Evolutionary conservation across 306 rosid genomes (phyloP), one percentile per base, ranked within the genome.

Genomic region (Acacia acuminata): DNA sequence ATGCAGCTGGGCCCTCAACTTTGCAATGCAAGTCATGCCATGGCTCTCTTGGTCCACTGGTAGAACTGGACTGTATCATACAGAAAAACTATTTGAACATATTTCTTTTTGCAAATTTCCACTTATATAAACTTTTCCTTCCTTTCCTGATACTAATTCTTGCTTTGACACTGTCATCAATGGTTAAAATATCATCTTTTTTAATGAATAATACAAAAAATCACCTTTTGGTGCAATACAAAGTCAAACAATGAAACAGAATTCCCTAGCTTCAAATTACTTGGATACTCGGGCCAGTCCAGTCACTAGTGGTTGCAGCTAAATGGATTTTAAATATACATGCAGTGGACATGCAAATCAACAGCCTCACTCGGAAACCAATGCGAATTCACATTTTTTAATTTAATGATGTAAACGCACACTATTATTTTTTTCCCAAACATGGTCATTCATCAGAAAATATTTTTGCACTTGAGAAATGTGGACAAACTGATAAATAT

Each of bases 1-100:
- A 92, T 63, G 97, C 97, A 73, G 97, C 97, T n/a, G 94, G 97
- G 67, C 97, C 97, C 80, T 92, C 97, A 43, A 92, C 60, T 82
- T 90, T 92, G 83, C 97, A 90, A 71, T 87, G 90, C n/a, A 87
- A 76, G 75, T 87, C 90, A 79, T 87, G 90, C 90, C 90, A 87
- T 40, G 97, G 93, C 32, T 92, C 83, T 82, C 97, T 92, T 79
- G 93, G 97, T 42, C 88, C 94, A 30, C 15, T 5, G 1, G 83
- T 43, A 70, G 13, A 40, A 71, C 16, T 82, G 10, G 83, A 11
- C 92, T 90, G 87, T 70, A 79, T 48, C 85, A 83, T 63, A 73
- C 45, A 68, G 13, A 61, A 63, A 63, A 22, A 16, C 60, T 69
- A 76, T 78, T 82, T 76, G 76, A 66, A 69, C n/a, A 75, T 13